Evolutionary conservation across 805 yeast species (phyloP), one percentile per base, ranked within the genome.

Genomic region (Candida tammaniensis): DNA sequence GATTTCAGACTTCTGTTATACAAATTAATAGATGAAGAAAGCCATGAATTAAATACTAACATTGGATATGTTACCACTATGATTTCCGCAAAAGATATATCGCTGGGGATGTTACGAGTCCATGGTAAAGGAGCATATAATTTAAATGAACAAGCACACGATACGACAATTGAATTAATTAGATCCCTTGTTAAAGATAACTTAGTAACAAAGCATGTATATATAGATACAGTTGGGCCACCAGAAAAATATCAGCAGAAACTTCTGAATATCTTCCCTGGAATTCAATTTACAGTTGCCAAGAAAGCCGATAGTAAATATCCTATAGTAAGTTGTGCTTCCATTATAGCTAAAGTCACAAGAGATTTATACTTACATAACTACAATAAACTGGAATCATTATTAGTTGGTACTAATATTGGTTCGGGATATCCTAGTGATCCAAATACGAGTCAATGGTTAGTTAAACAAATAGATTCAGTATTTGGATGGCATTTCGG

Each of bases 351-450:
- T 7, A 93, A 93, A 54, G 98, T 93, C 5, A 88, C 98, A 0
- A 74, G 99, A 52, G 99, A 93, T 55, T 58, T 75, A 29, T 70
- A 75, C 26, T 59, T 84, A 41, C 45, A 59, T 21, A 49, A 55
- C 45, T 63, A 50, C 42, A 57, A 58, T 31, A 43, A 53, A 34
- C 42, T 55, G 38, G 25, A 68, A 36, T 38, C 49, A 39, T 28
- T 50, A 39, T 31, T 68, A 8, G 53, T 47, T 33, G 64, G 59
- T 19, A 78, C 80, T 62, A 39, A 27, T 3, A 30, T 65, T 5
- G 98, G 98, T 1, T 85, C 95, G 0, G 98, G 98, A 1, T 93
- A 93, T 56, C 98, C 98, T 0, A 76, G 89, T 3, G 98, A 93
- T 57, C 94, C 96, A 3, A 76, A 77, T 42, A 91, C 99, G 0